Conservation (phyloP, 2,329 filamentous ascomycete genomes). For the Microcyclosporella mali region DNA sequence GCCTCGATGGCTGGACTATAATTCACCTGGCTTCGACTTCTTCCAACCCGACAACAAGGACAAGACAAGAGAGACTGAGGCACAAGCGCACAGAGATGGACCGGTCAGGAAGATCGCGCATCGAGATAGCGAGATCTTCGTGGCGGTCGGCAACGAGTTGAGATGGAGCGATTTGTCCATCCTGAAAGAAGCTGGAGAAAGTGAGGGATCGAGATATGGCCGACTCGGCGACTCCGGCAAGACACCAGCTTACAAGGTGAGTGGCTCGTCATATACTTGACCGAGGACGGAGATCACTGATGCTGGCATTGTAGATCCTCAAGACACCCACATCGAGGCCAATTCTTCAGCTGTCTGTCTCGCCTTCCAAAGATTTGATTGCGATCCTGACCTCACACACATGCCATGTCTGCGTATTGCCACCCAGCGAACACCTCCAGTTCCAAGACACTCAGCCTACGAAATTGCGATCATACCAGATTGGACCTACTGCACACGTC, state of each 20-base stretch:
- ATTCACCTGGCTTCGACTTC: slow-evolving; percentile 69
- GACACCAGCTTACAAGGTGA: slow-evolving; percentile 20
- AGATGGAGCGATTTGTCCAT: slow-evolving; percentile 81
- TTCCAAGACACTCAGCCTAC: slow-evolving; percentile 62
- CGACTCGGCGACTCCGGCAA: slow-evolving; percentile 6
- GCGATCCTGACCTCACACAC: slow-evolving; percentile 84
- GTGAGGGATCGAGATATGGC: slow-evolving; percentile 8
- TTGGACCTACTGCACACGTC: slow-evolving; percentile 90
- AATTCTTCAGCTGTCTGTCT: slow-evolving; percentile 79
- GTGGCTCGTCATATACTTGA: not conserved
- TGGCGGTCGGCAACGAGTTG: slow-evolving; percentile 81
- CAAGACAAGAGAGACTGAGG: slow-evolving; percentile 9
- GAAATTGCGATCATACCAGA: slow-evolving; percentile 77
- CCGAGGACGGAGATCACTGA: slow-evolving; percentile 3
- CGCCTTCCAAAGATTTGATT: slow-evolving; percentile 72
- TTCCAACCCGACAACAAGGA: slow-evolving; percentile 49
- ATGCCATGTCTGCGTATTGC: slow-evolving; percentile 79
- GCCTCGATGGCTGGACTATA: slow-evolving; percentile 76
- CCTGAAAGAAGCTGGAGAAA: slow-evolving; percentile 55
- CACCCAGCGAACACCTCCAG: slow-evolving; percentile 69
- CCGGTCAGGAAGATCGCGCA: slow-evolving; percentile 63
- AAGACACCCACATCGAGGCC: slow-evolving; percentile 71
- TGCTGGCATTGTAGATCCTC: slow-evolving; percentile 53
- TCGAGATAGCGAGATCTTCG: slow-evolving; percentile 80
- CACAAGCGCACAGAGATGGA: slow-evolving; percentile 24